Evolutionary conservation across 192 early-diverging fungal genomes (phyloP).

Genomic region (Helicostylum pulchrum): DNA sequence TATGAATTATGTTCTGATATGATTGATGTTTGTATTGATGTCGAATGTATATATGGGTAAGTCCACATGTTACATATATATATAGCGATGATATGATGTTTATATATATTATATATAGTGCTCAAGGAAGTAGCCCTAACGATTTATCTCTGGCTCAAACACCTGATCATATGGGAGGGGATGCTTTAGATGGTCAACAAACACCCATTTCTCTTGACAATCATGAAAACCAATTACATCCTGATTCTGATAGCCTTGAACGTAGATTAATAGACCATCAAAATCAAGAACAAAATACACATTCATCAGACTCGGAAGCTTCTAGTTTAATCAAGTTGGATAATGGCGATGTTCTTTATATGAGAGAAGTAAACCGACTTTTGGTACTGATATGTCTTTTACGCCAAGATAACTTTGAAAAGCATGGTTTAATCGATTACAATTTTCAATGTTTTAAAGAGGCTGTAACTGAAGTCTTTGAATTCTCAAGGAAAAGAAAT

Average conservation of each 20-base stretch:
- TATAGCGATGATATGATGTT: background rate
- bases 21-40: conserved; percentile 89
- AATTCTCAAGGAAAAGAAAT: conserved; percentile 41
- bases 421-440: conserved; percentile 81
- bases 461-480: conserved; percentile 78
- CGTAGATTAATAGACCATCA: conserved; percentile 9
- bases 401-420: conserved; percentile 82
- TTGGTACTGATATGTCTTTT: conserved; percentile 77
- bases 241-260: conserved; percentile 10
- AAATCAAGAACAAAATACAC: conserved; percentile 5
- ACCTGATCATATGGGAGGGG: background rate
- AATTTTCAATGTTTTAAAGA: conserved; percentile 82
- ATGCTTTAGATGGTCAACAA: conserved; percentile 4
- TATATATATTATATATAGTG: background rate
- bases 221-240: background rate
- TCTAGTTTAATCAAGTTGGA: conserved; percentile 70
- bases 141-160: conserved; percentile 6
- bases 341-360: conserved; percentile 78
- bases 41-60: conserved; percentile 73
- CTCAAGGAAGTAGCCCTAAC: conserved; percentile 11
- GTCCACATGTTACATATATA: no score
- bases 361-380: conserved; percentile 69
- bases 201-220: conserved; percentile 13
- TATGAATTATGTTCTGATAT: conserved; percentile 95
- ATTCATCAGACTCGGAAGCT: conserved; percentile 45